Percentiles rank a stretch among this genome's conserved stretches.
These are phyloP conservation scores for Sutorius australiensis DNA, from an alignment of 768 basidiomycete genomes.

Conservation along the genomic window DNA sequence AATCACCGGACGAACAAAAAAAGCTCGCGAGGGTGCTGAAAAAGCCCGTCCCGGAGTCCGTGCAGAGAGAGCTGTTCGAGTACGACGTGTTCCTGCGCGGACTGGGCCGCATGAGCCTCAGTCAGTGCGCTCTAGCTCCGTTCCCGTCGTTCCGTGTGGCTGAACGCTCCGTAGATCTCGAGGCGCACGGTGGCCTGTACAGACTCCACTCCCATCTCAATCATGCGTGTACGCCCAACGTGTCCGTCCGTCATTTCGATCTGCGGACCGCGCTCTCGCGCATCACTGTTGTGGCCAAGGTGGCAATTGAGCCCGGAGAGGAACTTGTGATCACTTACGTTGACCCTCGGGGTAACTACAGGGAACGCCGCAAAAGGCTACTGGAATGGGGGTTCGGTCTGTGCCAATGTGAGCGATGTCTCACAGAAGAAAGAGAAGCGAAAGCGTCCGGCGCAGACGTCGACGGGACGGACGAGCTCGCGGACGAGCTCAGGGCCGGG, in stretches of 20 bases:
- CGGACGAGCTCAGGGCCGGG: conserved; percentile 59
- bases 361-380: conserved; percentile 49
- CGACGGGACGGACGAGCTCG: conserved; percentile 42
- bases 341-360: conserved; percentile 44
- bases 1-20: conserved; percentile 47
- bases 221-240: conserved; percentile 78
- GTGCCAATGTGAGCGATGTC: conserved; percentile 68
- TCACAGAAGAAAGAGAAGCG: conserved; percentile 46
- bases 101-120: conserved; percentile 76
- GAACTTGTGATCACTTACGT: conserved; percentile 81
- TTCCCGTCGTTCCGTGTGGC: background rate
- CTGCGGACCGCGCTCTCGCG: conserved; percentile 64
- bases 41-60: conserved; percentile 40
- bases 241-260: conserved; percentile 75
- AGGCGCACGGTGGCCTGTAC: conserved; percentile 85
- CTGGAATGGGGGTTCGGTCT: conserved; percentile 72
- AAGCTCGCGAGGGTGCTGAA: conserved; percentile 57
- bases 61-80: conserved; percentile 61
- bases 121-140: conserved; percentile 40
- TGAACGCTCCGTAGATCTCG: conserved; percentile 50
- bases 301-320: conserved; percentile 61
- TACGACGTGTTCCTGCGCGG: conserved; percentile 74
- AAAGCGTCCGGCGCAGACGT: conserved; percentile 6
- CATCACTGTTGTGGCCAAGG: conserved; percentile 69
- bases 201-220: conserved; percentile 84